phyloP scores from a whole-genome alignment of 1,284 basidiomycete genomes.

The Fistulina hepatica region DNA sequence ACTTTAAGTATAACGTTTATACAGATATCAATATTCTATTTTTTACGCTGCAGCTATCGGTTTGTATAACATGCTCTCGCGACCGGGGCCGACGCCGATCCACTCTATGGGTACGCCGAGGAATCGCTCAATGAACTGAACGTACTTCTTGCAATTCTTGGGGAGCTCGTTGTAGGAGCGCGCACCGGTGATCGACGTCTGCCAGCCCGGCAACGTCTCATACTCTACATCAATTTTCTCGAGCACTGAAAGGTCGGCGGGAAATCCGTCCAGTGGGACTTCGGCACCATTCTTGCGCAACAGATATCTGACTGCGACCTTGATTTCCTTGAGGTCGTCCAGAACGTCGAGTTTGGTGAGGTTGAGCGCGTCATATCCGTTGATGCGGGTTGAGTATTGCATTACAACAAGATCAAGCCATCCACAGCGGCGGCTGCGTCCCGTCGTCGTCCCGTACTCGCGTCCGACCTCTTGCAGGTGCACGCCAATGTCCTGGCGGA shows the following conservation, averaged over 20 bases:
- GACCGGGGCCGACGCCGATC: slow-evolving; percentile 83
- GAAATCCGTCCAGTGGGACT: slow-evolving; percentile 77
- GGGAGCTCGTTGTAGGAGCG: slow-evolving; percentile 75
- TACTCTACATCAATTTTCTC: slow-evolving; percentile 82
- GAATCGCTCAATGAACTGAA: slow-evolving; percentile 81
- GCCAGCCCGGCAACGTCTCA: slow-evolving; percentile 89
- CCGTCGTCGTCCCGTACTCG: slow-evolving; percentile 90
- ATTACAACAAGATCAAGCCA: slow-evolving; percentile 97
- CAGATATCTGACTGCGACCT: slow-evolving; percentile 74
- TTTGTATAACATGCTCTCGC: slow-evolving; percentile 69
- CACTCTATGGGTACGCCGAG: slow-evolving; percentile 77
- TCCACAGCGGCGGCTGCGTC: slow-evolving; percentile 84
- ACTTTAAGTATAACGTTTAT: too few species aligned
- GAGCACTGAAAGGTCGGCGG: slow-evolving; percentile 82
- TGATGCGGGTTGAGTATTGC: slow-evolving; percentile 88
- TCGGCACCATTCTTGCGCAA: slow-evolving; percentile 46
- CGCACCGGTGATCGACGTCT: slow-evolving; percentile 62
- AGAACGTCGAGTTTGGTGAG: slow-evolving; percentile 95
- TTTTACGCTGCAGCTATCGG: too few species aligned
- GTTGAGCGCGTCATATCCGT: slow-evolving; percentile 91
- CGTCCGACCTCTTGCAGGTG: slow-evolving; percentile 91
- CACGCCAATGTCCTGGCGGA: slow-evolving; percentile 58
- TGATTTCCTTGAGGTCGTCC: slow-evolving; percentile 80
- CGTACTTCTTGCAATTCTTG: slow-evolving; percentile 77
- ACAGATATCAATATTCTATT: too few species aligned